These are phyloP conservation scores for Epichloe scottii DNA, from an alignment of 2,329 filamentous ascomycete species.

Conservation along the genomic window DNA sequence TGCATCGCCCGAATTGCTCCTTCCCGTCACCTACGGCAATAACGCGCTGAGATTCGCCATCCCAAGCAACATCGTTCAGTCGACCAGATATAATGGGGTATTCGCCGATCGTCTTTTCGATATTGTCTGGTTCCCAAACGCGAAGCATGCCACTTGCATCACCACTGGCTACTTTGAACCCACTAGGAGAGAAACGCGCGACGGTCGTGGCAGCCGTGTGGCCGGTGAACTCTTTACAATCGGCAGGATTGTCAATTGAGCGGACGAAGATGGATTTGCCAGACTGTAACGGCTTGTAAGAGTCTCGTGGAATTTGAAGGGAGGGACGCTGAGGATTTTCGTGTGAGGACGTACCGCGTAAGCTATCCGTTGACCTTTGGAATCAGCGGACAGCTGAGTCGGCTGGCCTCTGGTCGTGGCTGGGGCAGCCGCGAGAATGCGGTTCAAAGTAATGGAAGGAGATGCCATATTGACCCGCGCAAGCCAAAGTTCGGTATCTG, in stretches of 20 bases:
- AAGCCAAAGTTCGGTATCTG: not conserved
- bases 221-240: conserved; percentile 80
- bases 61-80: conserved; percentile 95
- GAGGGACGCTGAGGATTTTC: not conserved
- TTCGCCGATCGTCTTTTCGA: conserved; percentile 77
- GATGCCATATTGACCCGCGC: conserved; percentile 17
- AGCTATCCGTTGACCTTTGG: conserved; percentile 81
- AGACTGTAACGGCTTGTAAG: conserved; percentile 40
- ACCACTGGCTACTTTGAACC: conserved; percentile 89
- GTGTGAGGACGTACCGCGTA: conserved; percentile 58
- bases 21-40: conserved; percentile 94
- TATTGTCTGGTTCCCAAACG: conserved; percentile 87
- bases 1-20: conserved; percentile 85
- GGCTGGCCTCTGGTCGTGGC: conserved; percentile 75
- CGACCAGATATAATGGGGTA: conserved; percentile 89
- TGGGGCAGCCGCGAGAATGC: conserved; percentile 76
- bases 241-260: conserved; percentile 77
- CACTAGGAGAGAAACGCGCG: conserved; percentile 84
- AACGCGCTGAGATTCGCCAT: conserved; percentile 89
- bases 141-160: conserved; percentile 75
- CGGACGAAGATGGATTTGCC: conserved; percentile 95
- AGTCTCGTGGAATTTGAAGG: conserved; percentile 2
- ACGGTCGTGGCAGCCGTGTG: conserved; percentile 85
- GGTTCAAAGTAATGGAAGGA: conserved; percentile 42
- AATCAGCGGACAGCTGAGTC: conserved; percentile 76